Conservation (phyloP, 2,329 filamentous ascomycete genomes). For the Neofusicoccum laricinum region DNA sequence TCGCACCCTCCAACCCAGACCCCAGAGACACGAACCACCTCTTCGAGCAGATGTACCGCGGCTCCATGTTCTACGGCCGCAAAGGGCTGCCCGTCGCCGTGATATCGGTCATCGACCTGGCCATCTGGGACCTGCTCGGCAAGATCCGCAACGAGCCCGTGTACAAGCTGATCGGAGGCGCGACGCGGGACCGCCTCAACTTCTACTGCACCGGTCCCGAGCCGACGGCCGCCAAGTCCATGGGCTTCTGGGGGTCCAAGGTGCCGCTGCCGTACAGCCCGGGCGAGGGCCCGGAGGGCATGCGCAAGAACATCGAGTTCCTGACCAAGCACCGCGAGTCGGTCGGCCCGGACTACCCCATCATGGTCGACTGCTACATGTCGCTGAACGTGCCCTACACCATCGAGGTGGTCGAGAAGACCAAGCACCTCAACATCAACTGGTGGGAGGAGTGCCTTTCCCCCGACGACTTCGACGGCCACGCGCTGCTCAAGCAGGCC, state of each 20-base stretch:
- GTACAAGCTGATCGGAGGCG: slow-evolving; percentile 89
- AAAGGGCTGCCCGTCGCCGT: slow-evolving; percentile 88
- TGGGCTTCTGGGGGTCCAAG: slow-evolving; percentile 90
- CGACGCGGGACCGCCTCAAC: slow-evolving; percentile 76
- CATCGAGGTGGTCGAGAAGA: slow-evolving; percentile 83
- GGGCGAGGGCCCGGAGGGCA: slow-evolving; percentile 76
- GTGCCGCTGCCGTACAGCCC: slow-evolving; percentile 87
- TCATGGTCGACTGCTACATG: slow-evolving; percentile 98
- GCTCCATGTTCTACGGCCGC: slow-evolving; percentile 93
- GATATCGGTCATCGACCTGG: slow-evolving; percentile 91
- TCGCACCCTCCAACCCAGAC: slow-evolving; percentile 48
- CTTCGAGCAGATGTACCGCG: slow-evolving; percentile 96
- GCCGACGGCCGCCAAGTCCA: slow-evolving; percentile 72
- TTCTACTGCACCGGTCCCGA: slow-evolving; percentile 96
- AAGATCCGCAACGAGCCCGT: slow-evolving; percentile 91
- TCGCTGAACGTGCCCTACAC: slow-evolving; percentile 89
- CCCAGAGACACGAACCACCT: slow-evolving; percentile 87
- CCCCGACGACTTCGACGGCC: slow-evolving; percentile 89
- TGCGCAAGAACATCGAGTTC: slow-evolving; percentile 88
- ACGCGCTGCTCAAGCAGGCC: slow-evolving; percentile 83
- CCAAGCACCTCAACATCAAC: slow-evolving; percentile 81
- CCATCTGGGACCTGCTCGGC: slow-evolving; percentile 86
- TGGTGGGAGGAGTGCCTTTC: slow-evolving; percentile 97
- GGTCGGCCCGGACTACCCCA: slow-evolving; percentile 84
- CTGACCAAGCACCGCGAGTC: slow-evolving; percentile 78